Evolutionary conservation across 2,329 filamentous ascomycete species (phyloP), one percentile per base, ranked within the genome.

Genomic region (Pyricularia sp.): DNA sequence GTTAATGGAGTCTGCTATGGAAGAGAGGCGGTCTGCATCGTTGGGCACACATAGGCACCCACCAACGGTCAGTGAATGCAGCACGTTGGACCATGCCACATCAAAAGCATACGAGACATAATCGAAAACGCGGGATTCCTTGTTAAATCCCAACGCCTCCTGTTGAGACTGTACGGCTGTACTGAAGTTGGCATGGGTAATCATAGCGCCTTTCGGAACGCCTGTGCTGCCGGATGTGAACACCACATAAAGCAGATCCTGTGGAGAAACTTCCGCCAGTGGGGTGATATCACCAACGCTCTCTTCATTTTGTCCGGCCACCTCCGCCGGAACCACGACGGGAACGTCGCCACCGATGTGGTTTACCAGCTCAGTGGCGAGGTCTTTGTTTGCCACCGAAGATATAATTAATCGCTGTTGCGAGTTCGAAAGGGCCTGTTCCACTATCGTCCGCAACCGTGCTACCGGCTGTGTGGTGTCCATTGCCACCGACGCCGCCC

Each of bases 221-320:
- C 85, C 85, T 0, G 86, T 88, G n/a, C 85, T 88, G 55, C 83
- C 83, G 25, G 85, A 87, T 66, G 85, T 87, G 73, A 86, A n/a
- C n/a, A n/a, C n/a, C n/a, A n/a, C n/a, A n/a, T n/a, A n/a, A n/a
- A n/a, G n/a, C n/a, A n/a, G n/a, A n/a, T n/a, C n/a, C n/a, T n/a
- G n/a, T n/a, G n/a, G n/a, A n/a, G n/a, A n/a, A n/a, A n/a, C n/a
- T n/a, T n/a, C n/a, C n/a, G n/a, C n/a, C n/a, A n/a, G n/a, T n/a
- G n/a, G n/a, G n/a, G n/a, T n/a, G n/a, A n/a, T n/a, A n/a, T n/a
- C n/a, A n/a, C n/a, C n/a, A n/a, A n/a, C n/a, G n/a, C n/a, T n/a
- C n/a, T n/a, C n/a, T n/a, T n/a, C n/a, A n/a, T n/a, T n/a, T n/a
- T n/a, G n/a, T n/a, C n/a, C n/a, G n/a, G n/a, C n/a, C n/a, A n/a